A percentile compares a stretch with the other conserved stretches of the same genome.
phyloP scores from a whole-genome alignment of 2,329 filamentous ascomycete species.

The Colletotrichum echinochloae region DNA sequence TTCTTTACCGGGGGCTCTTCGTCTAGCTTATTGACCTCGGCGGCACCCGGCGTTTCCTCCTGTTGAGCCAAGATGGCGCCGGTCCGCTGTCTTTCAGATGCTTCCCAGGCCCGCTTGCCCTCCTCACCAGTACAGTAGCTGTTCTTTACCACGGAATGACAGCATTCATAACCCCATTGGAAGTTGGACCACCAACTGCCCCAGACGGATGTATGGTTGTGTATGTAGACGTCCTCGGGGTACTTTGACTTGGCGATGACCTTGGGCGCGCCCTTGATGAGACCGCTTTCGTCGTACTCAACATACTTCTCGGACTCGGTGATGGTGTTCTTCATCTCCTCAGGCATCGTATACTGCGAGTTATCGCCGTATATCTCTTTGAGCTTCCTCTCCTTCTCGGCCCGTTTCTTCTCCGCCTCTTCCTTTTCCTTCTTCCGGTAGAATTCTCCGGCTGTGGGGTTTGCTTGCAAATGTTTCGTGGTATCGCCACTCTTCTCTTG shows the following conservation, averaged over 20 bases:
- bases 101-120: slow-evolving; percentile 83
- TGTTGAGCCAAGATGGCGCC: slow-evolving; percentile 56
- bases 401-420: slow-evolving; percentile 76
- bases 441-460: slow-evolving; percentile 92
- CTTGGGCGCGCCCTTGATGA: slow-evolving; percentile 88
- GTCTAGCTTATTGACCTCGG: slow-evolving; percentile 49
- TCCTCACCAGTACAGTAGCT: slow-evolving; percentile 97
- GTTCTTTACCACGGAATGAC: slow-evolving; percentile 93
- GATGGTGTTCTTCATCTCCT: slow-evolving; percentile 70
- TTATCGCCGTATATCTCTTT: slow-evolving; percentile 86
- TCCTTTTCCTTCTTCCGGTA: slow-evolving; percentile 83
- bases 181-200: slow-evolving; percentile 98
- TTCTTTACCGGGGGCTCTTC: slow-evolving; percentile 47
- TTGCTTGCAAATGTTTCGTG: slow-evolving; percentile 91
- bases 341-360: slow-evolving; percentile 62
- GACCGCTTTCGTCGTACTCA: slow-evolving; percentile 92
- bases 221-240: slow-evolving; percentile 84
- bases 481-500: slow-evolving; percentile 86
- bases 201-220: slow-evolving; percentile 95
- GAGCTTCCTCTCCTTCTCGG: slow-evolving; percentile 76
- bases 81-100: slow-evolving; percentile 72
- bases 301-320: slow-evolving; percentile 88
- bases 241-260: slow-evolving; percentile 89
- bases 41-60: slow-evolving; percentile 42
- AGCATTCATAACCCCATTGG: slow-evolving; percentile 96